Evolutionary conservation across 768 basidiomycete species (phyloP), one percentile per base, ranked within the genome.

Genomic region (Calocybe gangraenosa): DNA sequence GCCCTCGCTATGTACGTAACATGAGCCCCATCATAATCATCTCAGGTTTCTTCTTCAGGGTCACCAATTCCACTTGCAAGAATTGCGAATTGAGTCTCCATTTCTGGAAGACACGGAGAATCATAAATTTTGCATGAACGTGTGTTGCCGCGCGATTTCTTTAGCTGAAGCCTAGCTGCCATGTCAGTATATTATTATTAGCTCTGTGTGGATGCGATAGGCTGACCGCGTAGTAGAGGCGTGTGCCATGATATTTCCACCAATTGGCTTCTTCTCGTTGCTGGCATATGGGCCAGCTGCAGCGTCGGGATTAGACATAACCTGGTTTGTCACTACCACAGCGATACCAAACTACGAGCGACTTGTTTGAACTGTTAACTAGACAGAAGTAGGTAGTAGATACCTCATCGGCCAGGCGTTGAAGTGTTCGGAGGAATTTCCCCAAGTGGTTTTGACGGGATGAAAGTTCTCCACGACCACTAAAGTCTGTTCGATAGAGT

Each of bases 231-330:
- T 98, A 14, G 96, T 98, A 1, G 93, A 94, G 7, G 96, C 96
- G 69, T 99, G 96, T 1, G 96, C 96, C 79, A 99, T 87, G 58
- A 99, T 99, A 64, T 99, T 99, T 18, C 95, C 95, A 37, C 96
- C 96, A 44, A 99, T 95, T 13, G 96, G 96, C 66, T 99, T 99
- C 76, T 96, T 95, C 67, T 92, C 88, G 57, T 96, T 92, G 3
- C 80, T 79, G 32, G 84, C 84, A 51, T 90, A 91, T 15, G 91
- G 89, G 10, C 88, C 87, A 38, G 91, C 91, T 2, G 87, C 81
- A 21, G 92, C 92, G 61, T 99, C 96, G 2, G 96, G 95, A 46
- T 84, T 94, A n/a, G 96, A 97, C 80, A 99, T 96, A 54, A 99
- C 96, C 65, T 99, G 96, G 63, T 99, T 99, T 3, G 91, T 90